These are phyloP conservation scores for Myriosclerotinia curreyana DNA, from an alignment of 2,329 filamentous ascomycete species.

Conservation along the genomic window DNA sequence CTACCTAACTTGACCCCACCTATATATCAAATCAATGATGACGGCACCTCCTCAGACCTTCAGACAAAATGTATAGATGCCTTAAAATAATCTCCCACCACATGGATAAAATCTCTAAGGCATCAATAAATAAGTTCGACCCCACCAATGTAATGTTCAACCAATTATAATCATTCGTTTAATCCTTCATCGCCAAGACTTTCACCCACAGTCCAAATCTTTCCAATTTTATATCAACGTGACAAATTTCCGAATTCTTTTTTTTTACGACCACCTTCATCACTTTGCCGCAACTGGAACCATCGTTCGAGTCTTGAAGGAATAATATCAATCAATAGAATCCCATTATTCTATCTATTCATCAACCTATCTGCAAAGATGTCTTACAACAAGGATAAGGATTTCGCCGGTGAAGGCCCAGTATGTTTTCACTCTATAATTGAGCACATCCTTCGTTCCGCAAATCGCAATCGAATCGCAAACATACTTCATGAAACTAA, in stretches of 20 bases:
- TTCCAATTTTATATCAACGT: conserved; percentile 10
- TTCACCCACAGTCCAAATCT: conserved; percentile 27
- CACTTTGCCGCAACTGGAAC: conserved; percentile 70
- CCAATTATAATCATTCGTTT: conserved; percentile 25
- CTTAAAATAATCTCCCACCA: not conserved
- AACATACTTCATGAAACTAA: conserved; percentile 13
- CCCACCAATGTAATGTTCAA: conserved; percentile 11
- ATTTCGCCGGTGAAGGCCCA: conserved; percentile 80
- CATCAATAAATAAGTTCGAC: not conserved
- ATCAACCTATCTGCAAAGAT: conserved; percentile 51
- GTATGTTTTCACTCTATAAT: conserved; percentile 52
- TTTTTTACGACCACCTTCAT: conserved; percentile 56
- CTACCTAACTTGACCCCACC: not conserved
- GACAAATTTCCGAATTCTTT: conserved; percentile 1
- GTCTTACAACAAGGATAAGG: conserved; percentile 97
- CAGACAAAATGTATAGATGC: no score
- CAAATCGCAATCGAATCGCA: conserved; percentile 1
- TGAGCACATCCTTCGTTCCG: not conserved
- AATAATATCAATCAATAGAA: conserved; percentile 39
- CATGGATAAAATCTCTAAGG: not conserved
- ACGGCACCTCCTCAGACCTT: not conserved
- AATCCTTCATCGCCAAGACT: conserved; percentile 25
- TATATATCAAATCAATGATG: conserved; percentile 17
- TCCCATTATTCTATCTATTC: conserved; percentile 15
- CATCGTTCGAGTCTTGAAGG: conserved; percentile 80